Evolutionary conservation across 345 rosid genomes (phyloP).

Genomic region (Cochlearia excelsa): DNA sequence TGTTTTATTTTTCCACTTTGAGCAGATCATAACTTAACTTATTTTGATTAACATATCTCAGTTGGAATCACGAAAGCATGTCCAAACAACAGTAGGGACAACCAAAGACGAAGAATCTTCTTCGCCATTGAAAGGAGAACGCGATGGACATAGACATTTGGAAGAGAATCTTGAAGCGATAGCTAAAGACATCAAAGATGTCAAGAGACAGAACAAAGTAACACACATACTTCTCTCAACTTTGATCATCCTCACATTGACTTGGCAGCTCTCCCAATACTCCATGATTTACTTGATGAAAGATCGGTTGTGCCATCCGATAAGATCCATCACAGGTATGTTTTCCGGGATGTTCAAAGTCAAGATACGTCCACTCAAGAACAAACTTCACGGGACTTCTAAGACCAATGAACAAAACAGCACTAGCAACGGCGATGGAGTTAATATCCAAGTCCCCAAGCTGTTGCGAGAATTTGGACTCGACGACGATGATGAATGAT

Average conservation of each 20-base stretch:
- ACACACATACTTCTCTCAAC: constrained; percentile 71
- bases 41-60: constrained; percentile 20
- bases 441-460: constrained; percentile 43
- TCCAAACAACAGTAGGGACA: not conserved
- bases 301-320: constrained; percentile 58
- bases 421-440: constrained; percentile 23
- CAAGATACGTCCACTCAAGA: constrained; percentile 21
- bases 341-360: constrained; percentile 43
- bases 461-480: constrained; percentile 44
- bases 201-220: constrained; percentile 62
- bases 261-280: constrained; percentile 82
- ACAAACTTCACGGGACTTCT: constrained; percentile 18
- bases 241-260: constrained; percentile 57
- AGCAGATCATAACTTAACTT: constrained; percentile 8
- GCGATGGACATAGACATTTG: constrained; percentile 4
- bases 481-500: constrained; percentile 26
- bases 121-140: constrained; percentile 16
- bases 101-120: constrained; percentile 19
- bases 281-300: constrained; percentile 56
- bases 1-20: constrained; percentile 3
- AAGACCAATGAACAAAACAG: constrained; percentile 7
- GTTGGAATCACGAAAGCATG: constrained; percentile 47
- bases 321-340: constrained; percentile 52
- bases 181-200: constrained; percentile 51
- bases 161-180: constrained; percentile 42